These are phyloP conservation scores for Mimosa bimucronata DNA, from an alignment of 306 rosid species.

Conservation along the genomic window DNA sequence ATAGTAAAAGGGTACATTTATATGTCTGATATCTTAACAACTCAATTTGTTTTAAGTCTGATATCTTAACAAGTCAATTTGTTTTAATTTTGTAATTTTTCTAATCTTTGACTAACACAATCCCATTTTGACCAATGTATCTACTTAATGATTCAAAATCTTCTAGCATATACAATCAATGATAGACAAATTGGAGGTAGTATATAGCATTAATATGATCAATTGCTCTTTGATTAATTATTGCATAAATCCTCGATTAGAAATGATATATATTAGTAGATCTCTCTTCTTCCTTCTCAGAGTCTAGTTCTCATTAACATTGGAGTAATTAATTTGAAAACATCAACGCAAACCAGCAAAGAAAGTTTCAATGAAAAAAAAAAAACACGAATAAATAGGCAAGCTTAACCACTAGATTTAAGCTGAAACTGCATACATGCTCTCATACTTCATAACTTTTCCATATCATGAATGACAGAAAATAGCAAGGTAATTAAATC, in stretches of 20 bases:
- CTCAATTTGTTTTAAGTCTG: neutral
- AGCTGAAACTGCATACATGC: slow-evolving; percentile 38
- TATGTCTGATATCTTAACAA: neutral
- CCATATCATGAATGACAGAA: slow-evolving; percentile 31
- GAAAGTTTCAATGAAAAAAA: neutral
- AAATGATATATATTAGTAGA: neutral
- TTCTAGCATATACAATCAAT: too few relatives aligned
- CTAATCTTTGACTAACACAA: neutral
- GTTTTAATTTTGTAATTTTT: neutral
- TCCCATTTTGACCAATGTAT: neutral
- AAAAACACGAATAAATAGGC: neutral
- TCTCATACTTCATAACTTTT: slow-evolving; percentile 26
- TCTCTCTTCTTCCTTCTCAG: neutral
- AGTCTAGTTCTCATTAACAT: neutral
- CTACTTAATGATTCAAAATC: too few relatives aligned
- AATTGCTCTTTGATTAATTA: too few relatives aligned
- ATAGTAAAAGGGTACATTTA: neutral
- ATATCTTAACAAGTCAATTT: neutral
- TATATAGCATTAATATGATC: too few relatives aligned
- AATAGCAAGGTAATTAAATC: slow-evolving; percentile 27
- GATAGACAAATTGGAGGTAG: too few relatives aligned
- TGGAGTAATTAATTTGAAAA: neutral
- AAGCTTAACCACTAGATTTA: neutral
- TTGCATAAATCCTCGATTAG: too few relatives aligned
- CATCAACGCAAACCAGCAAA: neutral